Conservation (phyloP, 2,329 filamentous ascomycete species). For the Exophiala mesophila region DNA sequence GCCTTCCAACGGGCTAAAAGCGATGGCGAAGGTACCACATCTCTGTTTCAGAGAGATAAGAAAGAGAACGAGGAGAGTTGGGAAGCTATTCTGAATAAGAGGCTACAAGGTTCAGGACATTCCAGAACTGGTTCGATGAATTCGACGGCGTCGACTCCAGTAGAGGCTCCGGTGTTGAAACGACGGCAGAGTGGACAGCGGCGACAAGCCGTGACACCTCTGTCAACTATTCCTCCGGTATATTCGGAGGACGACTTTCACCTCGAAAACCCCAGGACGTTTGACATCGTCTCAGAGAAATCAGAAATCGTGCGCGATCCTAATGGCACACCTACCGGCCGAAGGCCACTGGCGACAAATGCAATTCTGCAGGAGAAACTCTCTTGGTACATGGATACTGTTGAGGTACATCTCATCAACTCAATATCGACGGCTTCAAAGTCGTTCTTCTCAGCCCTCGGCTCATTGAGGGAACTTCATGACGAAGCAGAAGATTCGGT, state of each 20-base stretch:
- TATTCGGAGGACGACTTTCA: conserved; percentile 96
- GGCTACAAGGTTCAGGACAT: conserved; percentile 37
- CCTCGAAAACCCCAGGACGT: conserved; percentile 90
- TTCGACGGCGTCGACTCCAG: conserved; percentile 43
- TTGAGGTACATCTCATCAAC: conserved; percentile 93
- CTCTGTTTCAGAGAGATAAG: conserved; percentile 43
- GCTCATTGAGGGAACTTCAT: conserved; percentile 84
- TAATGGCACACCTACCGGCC: conserved; percentile 54
- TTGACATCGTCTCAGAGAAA: conserved; percentile 92
- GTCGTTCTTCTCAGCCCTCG: conserved; percentile 91
- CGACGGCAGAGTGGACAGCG: conserved; percentile 51
- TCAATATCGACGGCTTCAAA: conserved; percentile 94
- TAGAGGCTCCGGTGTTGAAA: conserved; percentile 43
- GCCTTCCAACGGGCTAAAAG: conserved; percentile 80
- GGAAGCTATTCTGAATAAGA: conserved; percentile 44
- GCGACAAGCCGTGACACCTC: conserved; percentile 70
- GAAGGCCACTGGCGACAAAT: conserved; percentile 90
- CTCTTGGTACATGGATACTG: conserved; percentile 99
- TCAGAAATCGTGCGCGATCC: conserved; percentile 80
- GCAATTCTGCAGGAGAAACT: conserved; percentile 96
- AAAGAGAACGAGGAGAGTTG: conserved; percentile 42
- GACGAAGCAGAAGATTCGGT: conserved; percentile 90
- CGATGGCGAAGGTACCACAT: conserved; percentile 59
- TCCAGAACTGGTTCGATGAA: conserved; percentile 37
- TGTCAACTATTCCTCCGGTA: conserved; percentile 86